Evolutionary conservation across 805 yeast genomes (phyloP).

Genomic region (Cyberlindnera mycetangii): DNA sequence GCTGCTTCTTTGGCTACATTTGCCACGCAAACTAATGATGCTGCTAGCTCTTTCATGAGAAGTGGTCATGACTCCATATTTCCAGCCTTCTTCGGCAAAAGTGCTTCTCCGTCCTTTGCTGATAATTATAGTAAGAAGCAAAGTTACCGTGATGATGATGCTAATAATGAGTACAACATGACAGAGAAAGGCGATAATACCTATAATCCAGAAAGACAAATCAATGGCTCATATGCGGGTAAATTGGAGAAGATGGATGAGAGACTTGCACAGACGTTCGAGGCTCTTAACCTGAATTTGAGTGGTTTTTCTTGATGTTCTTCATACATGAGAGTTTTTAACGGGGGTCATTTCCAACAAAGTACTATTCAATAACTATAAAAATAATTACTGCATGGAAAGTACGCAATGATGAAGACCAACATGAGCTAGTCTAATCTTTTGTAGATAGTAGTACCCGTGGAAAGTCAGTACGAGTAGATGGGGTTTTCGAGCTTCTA

Average conservation of each 20-base stretch:
- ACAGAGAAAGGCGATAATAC: conserved; percentile 3
- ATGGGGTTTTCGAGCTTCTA: no score
- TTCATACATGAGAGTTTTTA: neutral
- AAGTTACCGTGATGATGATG: conserved; percentile 1
- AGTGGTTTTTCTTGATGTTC: conserved; percentile 1
- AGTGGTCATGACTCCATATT: conserved; percentile 11
- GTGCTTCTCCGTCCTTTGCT: conserved; percentile 27
- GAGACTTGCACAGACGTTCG: conserved; percentile 13
- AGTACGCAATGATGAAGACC: no score
- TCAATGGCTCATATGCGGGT: conserved; percentile 35
- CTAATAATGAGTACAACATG: conserved; percentile 1
- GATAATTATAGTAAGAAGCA: conserved; percentile 17
- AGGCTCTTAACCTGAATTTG: conserved; percentile 13
- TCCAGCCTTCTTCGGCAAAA: conserved; percentile 21
- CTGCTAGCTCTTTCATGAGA: conserved; percentile 11
- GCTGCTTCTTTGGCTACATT: conserved; percentile 39
- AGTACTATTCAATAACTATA: no score
- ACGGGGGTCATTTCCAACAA: no score
- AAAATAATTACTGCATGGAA: no score
- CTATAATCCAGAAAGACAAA: conserved; percentile 20
- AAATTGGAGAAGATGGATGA: conserved; percentile 29
- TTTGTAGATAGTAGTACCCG: no score
- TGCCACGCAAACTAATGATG: conserved; percentile 29
- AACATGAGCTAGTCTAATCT: no score
- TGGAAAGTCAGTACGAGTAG: no score